Evolutionary conservation across 2,329 filamentous ascomycete species (phyloP).

Genomic region (Hypoxylon sp.): DNA sequence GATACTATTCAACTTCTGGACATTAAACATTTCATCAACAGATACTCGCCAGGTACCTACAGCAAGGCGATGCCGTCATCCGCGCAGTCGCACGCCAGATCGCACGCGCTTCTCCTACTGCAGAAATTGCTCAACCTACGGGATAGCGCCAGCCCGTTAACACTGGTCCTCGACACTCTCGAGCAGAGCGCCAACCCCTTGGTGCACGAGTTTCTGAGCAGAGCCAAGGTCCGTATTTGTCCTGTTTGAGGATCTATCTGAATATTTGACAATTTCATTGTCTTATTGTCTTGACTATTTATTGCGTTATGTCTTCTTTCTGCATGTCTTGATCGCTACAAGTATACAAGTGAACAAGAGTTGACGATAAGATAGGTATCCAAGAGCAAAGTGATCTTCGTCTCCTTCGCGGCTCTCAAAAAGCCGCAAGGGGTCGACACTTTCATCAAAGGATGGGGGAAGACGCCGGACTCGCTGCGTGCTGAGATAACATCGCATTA

Average conservation of each 20-base stretch:
- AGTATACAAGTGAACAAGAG: neutral
- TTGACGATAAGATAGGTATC: conserved; percentile 60
- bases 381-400: conserved; percentile 78
- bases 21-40: neutral
- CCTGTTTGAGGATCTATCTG: neutral
- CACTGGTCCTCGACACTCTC: conserved; percentile 84
- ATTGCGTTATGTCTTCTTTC: neutral
- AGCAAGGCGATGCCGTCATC: conserved; percentile 65
- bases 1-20: conserved; percentile 11
- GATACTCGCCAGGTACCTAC: conserved; percentile 4
- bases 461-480: conserved; percentile 67
- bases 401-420: conserved; percentile 81
- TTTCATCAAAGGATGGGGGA: conserved; percentile 75
- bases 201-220: conserved; percentile 77
- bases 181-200: conserved; percentile 83
- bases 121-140: conserved; percentile 84
- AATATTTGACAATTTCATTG: too few species aligned
- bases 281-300: neutral
- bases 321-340: neutral
- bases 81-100: conserved; percentile 76
- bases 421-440: conserved; percentile 74
- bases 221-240: conserved; percentile 73
- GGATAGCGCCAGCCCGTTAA: conserved; percentile 87
- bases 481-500: conserved; percentile 71
- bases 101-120: conserved; percentile 86